Evolutionary conservation across 352 stramenopile genomes (phyloP).

Genomic region (Blastocystis sp.): DNA sequence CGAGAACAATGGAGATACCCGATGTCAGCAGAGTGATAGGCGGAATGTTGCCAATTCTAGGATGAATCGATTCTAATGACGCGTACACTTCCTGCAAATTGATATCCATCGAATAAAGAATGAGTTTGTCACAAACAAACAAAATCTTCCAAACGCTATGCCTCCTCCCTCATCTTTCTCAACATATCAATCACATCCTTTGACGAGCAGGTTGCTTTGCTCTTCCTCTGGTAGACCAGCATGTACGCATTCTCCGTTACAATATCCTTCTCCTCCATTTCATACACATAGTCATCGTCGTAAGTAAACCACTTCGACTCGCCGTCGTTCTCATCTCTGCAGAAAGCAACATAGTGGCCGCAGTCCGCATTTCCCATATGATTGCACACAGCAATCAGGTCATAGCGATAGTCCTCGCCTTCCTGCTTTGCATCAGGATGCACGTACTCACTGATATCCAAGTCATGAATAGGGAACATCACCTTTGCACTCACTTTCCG

Average conservation of each 20-base stretch:
- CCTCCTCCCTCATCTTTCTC: not conserved
- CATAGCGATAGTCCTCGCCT: not conserved
- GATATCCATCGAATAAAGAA: conserved; percentile 25
- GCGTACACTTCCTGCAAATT: conserved; percentile 9
- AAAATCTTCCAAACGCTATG: not conserved
- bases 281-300: conserved; percentile 2
- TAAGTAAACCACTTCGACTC: conserved; percentile 56
- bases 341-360: conserved; percentile 53
- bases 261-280: conserved; percentile 10
- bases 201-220: not conserved
- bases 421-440: conserved; percentile 22
- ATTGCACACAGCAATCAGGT: conserved; percentile 60
- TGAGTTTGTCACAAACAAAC: not conserved
- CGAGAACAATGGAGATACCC: conserved; percentile 14
- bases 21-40: conserved; percentile 33
- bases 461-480: not conserved
- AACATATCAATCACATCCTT: not conserved
- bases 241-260: conserved; percentile 40
- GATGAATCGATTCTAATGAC: not conserved
- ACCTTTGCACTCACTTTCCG: conserved; percentile 36
- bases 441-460: conserved; percentile 23
- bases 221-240: conserved; percentile 48
- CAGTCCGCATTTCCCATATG: conserved; percentile 39
- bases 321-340: conserved; percentile 53
- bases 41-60: conserved; percentile 46